Evolutionary conservation across 345 rosid genomes (phyloP).

Genomic region (Syzygium oleosum): DNA sequence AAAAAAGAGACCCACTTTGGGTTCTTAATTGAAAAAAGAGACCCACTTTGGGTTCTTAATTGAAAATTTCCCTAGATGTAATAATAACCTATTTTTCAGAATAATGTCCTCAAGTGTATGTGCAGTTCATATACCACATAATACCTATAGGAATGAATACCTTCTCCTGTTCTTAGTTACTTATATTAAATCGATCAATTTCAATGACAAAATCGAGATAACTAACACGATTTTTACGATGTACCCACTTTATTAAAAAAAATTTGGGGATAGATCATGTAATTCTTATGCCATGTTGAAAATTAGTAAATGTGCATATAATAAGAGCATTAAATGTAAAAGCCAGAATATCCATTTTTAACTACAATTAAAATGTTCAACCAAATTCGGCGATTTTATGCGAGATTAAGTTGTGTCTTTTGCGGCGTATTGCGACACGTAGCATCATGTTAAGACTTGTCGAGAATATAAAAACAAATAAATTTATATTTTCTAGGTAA

Average conservation of each 20-base stretch:
- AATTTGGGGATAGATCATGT: neutral
- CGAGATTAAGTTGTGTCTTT: neutral
- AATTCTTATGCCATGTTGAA: neutral
- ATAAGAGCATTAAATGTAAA: neutral
- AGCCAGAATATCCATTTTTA: neutral
- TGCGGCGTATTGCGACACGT: rapidly evolving
- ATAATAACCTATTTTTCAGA: neutral
- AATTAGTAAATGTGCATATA: neutral
- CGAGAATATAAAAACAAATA: neutral
- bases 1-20: no score
- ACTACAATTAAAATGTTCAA: neutral
- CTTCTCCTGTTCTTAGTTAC: neutral
- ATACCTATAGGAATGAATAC: neutral
- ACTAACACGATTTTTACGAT: neutral
- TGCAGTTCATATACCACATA: neutral
- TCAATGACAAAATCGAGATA: neutral
- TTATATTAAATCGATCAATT: neutral
- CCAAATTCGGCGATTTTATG: neutral
- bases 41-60: no score
- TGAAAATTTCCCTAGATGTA: no score
- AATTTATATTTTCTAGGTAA: neutral
- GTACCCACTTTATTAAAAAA: neutral
- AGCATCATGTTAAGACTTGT: neutral
- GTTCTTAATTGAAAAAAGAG: no score
- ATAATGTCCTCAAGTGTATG: neutral